Base-by-base conservation (phyloP, 805 yeast species). In the Kodamaea hsintzibuensis region DNA sequence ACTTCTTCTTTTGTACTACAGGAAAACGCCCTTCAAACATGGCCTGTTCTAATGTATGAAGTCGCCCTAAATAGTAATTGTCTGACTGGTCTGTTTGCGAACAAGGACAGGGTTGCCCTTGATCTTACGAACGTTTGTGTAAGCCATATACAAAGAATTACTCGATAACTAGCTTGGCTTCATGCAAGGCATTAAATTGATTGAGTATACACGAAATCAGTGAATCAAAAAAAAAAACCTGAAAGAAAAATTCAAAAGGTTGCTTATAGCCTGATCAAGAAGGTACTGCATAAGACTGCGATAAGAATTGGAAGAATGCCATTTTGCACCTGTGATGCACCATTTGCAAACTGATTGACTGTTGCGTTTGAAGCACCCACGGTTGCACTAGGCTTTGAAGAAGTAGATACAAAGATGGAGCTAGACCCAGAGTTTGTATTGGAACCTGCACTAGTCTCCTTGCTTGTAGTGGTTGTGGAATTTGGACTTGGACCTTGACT, bases 401-500 rank as follows among this genome's bases (percentile, higher is more conserved):
- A 30, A 30, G 35, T 30, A 30, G 42, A 38, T n/a, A 4, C 13
- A 16, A 16, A 2, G 9, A 8, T 38, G 8, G 42, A 13, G 6
- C 64, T 62, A 38, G 42, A 2, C 6, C 14, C 42, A 3, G 55
- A 45, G 6, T 47, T 16, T 17, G 43, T 14, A 3, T 58, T 60
- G 49, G 42, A 38, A 14, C 51, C 55, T 12, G 59, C 25, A 44
- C 51, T 22, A 22, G 25, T 22, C 25, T 22, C 25, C 25, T 22
- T 22, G 25, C 25, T 50, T 13, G 61, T 53, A 13, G 55, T 50
- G 14, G 52, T 47, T 40, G 55, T 51, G 19, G 61, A 55, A 12
- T 17, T 16, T 38, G 42, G 9, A 38, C 14, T 38, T 3, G 42
- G 18, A 7, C 17, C 42, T 38, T n/a, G 18, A 10, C 3, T 13